These are phyloP conservation scores for Immersiporthe knoxdaviesiana DNA, from an alignment of 2,329 filamentous ascomycete genomes.

Conservation along the genomic window DNA sequence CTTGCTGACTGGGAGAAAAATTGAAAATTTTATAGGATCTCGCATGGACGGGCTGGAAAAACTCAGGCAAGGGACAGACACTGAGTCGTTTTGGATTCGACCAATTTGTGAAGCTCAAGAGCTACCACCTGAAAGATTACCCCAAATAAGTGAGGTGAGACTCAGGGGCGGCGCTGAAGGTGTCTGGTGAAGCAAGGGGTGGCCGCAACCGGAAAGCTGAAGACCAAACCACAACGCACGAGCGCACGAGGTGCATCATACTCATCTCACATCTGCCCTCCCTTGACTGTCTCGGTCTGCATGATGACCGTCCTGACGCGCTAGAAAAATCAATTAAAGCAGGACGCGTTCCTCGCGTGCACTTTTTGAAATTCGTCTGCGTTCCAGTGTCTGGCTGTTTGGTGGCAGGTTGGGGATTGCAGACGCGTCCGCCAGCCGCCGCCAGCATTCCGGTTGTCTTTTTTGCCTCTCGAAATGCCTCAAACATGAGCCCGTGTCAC, in stretches of 20 bases:
- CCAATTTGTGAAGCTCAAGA: constrained; percentile 95
- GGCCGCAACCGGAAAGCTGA: constrained; percentile 18
- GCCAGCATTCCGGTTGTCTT: constrained; percentile 23
- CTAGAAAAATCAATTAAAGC: constrained; percentile 25
- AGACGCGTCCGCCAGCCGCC: constrained; percentile 1
- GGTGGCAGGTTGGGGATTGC: background rate
- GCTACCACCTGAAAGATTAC: constrained; percentile 87
- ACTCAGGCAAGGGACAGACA: constrained; percentile 90
- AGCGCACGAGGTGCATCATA: constrained; percentile 6
- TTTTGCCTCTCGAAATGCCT: constrained; percentile 2
- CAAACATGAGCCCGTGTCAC: background rate
- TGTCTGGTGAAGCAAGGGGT: constrained; percentile 28
- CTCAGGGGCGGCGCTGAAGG: constrained; percentile 3
- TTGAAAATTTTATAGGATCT: constrained; percentile 64
- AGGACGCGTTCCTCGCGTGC: constrained; percentile 24
- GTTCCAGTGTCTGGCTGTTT: constrained; percentile 20
- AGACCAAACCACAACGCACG: constrained; percentile 15
- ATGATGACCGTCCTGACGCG: constrained; percentile 14
- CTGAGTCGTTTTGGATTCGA: constrained; percentile 91
- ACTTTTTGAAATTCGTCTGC: constrained; percentile 14
- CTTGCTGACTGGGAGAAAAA: constrained; percentile 32
- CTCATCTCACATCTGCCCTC: constrained; percentile 13
- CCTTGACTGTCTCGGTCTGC: constrained; percentile 8
- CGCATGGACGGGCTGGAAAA: constrained; percentile 98
- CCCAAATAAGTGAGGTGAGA: constrained; percentile 53